Evolutionary conservation across 2,329 filamentous ascomycete genomes (phyloP).

Genomic region (Fusarium chaquense): DNA sequence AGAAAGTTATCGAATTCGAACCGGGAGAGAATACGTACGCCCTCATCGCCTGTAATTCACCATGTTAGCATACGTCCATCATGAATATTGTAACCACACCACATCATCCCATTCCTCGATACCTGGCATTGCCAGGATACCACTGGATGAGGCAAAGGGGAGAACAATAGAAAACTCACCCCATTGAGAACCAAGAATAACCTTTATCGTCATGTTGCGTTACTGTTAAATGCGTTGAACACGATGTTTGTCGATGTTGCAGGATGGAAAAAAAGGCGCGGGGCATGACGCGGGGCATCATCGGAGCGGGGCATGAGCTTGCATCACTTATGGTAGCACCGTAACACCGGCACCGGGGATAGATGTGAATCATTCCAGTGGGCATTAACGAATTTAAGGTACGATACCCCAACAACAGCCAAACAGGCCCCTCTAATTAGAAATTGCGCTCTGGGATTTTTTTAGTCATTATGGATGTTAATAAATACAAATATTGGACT

Average conservation of each 20-base stretch:
- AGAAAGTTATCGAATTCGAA: not conserved
- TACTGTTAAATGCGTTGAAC: constrained; percentile 13
- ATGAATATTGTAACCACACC: constrained; percentile 2
- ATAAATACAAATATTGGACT: not conserved
- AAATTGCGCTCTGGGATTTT: not conserved
- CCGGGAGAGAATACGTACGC: constrained; percentile 9
- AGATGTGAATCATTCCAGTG: constrained; percentile 6
- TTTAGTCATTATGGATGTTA: not conserved
- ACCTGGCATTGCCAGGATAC: no score
- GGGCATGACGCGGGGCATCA: constrained; percentile 18
- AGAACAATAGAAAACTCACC: not conserved
- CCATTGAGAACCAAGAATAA: constrained; percentile 23
- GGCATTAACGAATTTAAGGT: constrained; percentile 1
- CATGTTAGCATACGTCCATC: not conserved
- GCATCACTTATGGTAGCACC: not conserved
- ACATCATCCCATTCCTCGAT: not conserved
- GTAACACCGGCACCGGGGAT: constrained; percentile 10
- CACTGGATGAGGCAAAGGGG: not conserved
- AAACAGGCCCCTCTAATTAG: not conserved
- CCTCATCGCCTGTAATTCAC: constrained; percentile 12
- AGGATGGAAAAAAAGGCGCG: constrained; percentile 16
- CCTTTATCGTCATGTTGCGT: constrained; percentile 16
- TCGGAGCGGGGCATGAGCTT: constrained; percentile 15
- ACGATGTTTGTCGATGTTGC: constrained; percentile 19
- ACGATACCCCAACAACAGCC: not conserved